Evolutionary conservation across 306 rosid species (phyloP).

Genomic region (Sophora flavescens): DNA sequence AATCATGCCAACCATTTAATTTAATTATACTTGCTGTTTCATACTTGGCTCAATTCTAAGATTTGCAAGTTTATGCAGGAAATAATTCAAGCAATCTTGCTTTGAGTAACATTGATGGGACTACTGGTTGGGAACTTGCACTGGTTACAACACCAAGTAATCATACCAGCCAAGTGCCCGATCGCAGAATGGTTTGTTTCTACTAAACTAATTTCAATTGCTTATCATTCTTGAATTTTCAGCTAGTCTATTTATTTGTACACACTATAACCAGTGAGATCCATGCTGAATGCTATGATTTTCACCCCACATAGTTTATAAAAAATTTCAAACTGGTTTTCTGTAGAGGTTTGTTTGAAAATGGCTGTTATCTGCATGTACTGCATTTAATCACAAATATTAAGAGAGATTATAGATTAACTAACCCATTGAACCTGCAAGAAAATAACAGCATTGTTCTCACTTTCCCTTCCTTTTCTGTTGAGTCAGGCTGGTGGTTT

Average conservation of each 20-base stretch:
- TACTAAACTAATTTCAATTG: not conserved
- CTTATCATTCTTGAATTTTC: not conserved
- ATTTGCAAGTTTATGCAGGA: slow-evolving; percentile 49
- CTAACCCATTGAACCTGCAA: too few relatives aligned
- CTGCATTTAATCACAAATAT: not conserved
- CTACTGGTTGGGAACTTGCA: slow-evolving; percentile 90
- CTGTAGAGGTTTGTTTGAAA: not conserved
- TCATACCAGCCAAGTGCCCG: slow-evolving; percentile 52
- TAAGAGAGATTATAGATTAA: not conserved
- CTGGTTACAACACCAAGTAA: slow-evolving; percentile 80
- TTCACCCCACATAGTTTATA: not conserved
- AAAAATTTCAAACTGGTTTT: not conserved
- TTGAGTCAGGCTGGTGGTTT: slow-evolving; percentile 87
- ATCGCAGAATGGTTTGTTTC: slow-evolving; percentile 70
- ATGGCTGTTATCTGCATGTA: not conserved
- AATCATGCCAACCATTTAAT: not conserved
- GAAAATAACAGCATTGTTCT: slow-evolving; percentile 1
- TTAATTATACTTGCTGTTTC: too few relatives aligned
- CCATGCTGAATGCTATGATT: not conserved
- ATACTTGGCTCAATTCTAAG: too few relatives aligned
- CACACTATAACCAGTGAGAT: not conserved
- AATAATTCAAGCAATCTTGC: slow-evolving; percentile 51
- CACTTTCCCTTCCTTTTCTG: slow-evolving; percentile 1
- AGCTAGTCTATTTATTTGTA: not conserved
- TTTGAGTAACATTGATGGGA: slow-evolving; percentile 63